A percentile compares a stretch with the other conserved stretches of the same genome.
Evolutionary conservation across 495 filamentous ascomycete species (phyloP).

Genomic region (Neurospora sp.): DNA sequence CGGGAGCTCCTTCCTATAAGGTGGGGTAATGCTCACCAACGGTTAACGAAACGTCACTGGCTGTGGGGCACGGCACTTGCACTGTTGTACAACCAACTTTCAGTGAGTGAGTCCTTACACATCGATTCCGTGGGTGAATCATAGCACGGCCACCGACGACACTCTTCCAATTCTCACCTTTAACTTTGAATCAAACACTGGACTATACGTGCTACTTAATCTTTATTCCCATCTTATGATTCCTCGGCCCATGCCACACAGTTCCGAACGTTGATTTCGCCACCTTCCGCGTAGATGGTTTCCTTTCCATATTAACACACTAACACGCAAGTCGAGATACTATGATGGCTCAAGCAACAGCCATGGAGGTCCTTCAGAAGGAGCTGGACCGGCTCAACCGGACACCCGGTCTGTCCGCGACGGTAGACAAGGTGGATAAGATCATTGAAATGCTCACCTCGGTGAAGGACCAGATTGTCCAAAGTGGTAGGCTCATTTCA

Average conservation of each 20-base stretch:
- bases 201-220: not conserved
- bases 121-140: not conserved
- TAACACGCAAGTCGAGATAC: not conserved
- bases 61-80: not conserved
- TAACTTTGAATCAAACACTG: not conserved
- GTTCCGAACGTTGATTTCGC: not conserved
- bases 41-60: not conserved
- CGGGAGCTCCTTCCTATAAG: not conserved
- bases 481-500: conserved; percentile 37
- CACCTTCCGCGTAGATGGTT: not conserved
- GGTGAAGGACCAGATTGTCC: conserved; percentile 59
- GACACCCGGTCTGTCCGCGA: conserved; percentile 59
- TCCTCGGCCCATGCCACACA: not conserved
- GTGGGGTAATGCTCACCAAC: not conserved
- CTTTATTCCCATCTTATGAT: not conserved
- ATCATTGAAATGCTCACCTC: conserved; percentile 66
- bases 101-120: not conserved
- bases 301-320: not conserved
- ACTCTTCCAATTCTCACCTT: not conserved
- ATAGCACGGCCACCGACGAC: not conserved
- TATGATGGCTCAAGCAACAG: conserved; percentile 7
- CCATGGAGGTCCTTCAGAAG: conserved; percentile 43
- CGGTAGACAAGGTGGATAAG: conserved; percentile 65
- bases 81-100: not conserved
- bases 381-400: conserved; percentile 63